Evolutionary conservation across 2,329 filamentous ascomycete genomes (phyloP), one percentile per base, ranked within the genome.

Genomic region (Aspergillus luchuensis): DNA sequence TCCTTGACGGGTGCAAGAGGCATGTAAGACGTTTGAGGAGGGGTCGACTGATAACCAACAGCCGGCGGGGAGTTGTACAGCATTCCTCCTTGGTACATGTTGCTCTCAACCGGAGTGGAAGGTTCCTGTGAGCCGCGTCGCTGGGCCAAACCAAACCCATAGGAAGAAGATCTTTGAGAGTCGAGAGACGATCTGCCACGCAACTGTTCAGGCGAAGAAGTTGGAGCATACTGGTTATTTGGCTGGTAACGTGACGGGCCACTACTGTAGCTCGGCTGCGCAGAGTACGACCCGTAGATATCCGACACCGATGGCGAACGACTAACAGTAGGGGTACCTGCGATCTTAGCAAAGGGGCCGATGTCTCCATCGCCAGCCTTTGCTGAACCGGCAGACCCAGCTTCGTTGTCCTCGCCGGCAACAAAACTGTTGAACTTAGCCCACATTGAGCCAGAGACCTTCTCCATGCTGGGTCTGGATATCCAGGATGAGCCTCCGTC

Each of bases 391-490:
- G 83, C 83, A 0, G 85, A 86, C 8, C 82, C 82, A 36, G 82
- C 82, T 55, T 92, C 90, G 56, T 86, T 86, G 57, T 98, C 94
- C 61, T 97, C 94, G 13, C 95, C 96, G 55, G 91, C 88, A 62
- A 99, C 92, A 72, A 99, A 99, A 71, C 92, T 97, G 78, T 93
- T 98, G 78, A 99, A 97, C 61, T 90, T 92, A 65, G 88, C 92
- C 85, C 92, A 93, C 73, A 98, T 87, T 36, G 90, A 92, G 63
- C 90, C 92, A 2, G 93, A 95, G 0, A 98, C 92, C 77, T 96
- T 97, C 76, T 96, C 93, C 85, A 98, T 96, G 75, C 88, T 97
- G 6, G 94, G 92, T 75, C 95, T 97, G 1, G 92, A 90, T 56
- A 99, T 95, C 91, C 94, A 97, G 2, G 92, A 94, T 19, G 87